Evolutionary conservation across 2,329 filamentous ascomycete genomes (phyloP).

Genomic region (Fusarium torreyae): DNA sequence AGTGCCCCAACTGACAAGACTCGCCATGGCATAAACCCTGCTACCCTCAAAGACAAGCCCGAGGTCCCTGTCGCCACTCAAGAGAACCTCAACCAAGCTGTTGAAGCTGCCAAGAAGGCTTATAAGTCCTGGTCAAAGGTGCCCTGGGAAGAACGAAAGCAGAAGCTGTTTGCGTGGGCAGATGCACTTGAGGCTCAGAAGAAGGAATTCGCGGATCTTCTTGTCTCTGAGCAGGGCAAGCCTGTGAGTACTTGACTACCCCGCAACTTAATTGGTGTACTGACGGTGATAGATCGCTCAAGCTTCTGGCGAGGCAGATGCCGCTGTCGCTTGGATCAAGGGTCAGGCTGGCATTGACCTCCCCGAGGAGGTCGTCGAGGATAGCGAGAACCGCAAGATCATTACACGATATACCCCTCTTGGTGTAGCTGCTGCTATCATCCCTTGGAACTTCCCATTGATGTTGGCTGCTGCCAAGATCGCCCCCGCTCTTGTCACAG

Average conservation of each 20-base stretch:
- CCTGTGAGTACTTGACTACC: constrained; percentile 32
- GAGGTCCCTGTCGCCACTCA: constrained; percentile 47
- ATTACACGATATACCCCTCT: constrained; percentile 58
- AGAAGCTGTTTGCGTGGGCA: constrained; percentile 45
- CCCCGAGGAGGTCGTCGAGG: constrained; percentile 58
- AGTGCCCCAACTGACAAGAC: constrained; percentile 31
- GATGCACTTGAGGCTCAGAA: constrained; percentile 45
- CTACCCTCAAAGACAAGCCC: constrained; percentile 51
- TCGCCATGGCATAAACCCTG: constrained; percentile 51
- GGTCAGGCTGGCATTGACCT: constrained; percentile 49
- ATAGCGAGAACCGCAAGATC: constrained; percentile 52
- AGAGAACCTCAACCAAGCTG: constrained; percentile 47
- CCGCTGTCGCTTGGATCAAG: constrained; percentile 49
- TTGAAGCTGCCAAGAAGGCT: constrained; percentile 43
- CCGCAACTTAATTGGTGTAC: accelerated
- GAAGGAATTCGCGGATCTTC: constrained; percentile 44
- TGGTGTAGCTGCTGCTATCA: constrained; percentile 63
- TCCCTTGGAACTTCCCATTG: constrained; percentile 73
- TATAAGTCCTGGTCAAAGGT: constrained; percentile 50
- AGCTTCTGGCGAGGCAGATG: constrained; percentile 47
- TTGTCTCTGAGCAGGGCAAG: constrained; percentile 52
- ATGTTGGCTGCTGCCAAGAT: constrained; percentile 68
- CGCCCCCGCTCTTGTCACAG: constrained; percentile 69
- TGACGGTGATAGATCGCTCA: constrained; percentile 27
- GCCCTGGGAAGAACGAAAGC: constrained; percentile 43